Evolutionary conservation across 148 eudicot genomes (phyloP).

Genomic region (Drosera capensis): DNA sequence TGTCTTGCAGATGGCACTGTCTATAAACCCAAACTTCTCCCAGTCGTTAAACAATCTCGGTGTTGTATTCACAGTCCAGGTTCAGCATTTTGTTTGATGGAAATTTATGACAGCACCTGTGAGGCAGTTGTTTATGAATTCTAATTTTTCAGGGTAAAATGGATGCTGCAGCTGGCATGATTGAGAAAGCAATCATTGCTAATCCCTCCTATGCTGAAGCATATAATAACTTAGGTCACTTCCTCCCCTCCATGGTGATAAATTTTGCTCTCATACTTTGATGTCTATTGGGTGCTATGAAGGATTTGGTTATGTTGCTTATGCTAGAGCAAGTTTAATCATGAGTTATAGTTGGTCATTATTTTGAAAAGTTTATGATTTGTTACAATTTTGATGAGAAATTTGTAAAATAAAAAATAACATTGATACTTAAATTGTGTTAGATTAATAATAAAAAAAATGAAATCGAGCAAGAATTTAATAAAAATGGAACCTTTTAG

Average conservation of each 20-base stretch:
- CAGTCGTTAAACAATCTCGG: slow-evolving; percentile 99
- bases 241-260: not conserved
- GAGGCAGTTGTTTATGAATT: slow-evolving; percentile 6
- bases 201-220: slow-evolving; percentile 99
- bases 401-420: too few species aligned
- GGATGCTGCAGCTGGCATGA: slow-evolving; percentile 99
- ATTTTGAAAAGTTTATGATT: too few species aligned
- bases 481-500: too few species aligned
- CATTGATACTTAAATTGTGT: too few species aligned
- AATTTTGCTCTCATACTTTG: not conserved
- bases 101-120: slow-evolving; percentile 1
- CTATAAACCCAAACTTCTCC: slow-evolving; percentile 92
- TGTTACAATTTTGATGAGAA: too few species aligned
- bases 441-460: too few species aligned
- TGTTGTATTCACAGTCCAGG: slow-evolving; percentile 99
- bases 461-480: too few species aligned
- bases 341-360: not conserved
- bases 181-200: slow-evolving; percentile 93
- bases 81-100: slow-evolving; percentile 9
- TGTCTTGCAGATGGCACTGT: slow-evolving; percentile 66
- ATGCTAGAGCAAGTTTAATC: too few species aligned
- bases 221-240: slow-evolving; percentile 73
- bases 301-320: too few species aligned
- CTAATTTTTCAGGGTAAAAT: slow-evolving; percentile 65
- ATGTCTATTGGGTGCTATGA: too few species aligned